Base-by-base conservation (phyloP, 2,329 filamentous ascomycete species). In the Aspergillus latus region DNA sequence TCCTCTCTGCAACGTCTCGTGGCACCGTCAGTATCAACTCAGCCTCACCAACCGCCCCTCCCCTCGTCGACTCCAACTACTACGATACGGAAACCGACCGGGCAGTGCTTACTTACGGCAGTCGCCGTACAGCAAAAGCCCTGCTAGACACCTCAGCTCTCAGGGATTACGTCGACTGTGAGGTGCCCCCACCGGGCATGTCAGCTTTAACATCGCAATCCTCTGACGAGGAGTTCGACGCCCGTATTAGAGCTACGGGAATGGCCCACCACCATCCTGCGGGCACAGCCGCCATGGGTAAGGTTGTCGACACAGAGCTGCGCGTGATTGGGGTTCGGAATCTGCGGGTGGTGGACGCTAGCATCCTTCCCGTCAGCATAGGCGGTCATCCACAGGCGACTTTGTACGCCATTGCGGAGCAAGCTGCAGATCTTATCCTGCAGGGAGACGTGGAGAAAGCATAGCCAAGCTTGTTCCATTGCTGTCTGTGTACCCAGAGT, bases 21-120 rank as follows among this genome's bases (percentile, higher is more conserved):
- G 53, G 50, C 1, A 44, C 26, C 29, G 59, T 60, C 32, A 64
- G 44, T 16, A 43, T 58, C 9, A 45, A 15, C 8, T 46, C 48
- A 6, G 6, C 34, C 5, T 16, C 28, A 3, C 55, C 53, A 6
- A 21, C 42, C 1, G 48, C 51, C n/a, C 48, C 48, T 1, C 54
- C 54, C 1, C 1, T 53, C 5, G 16, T 57, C 1, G 29, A 57
- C 34, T 48, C 54, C 2, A 52, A 57, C 21, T 57, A 57, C 37
- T 57, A 34, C 46, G 49, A 52, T 37, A 53, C 54, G 2, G 49
- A 57, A 11, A 29, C 16, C 5, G 54, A 57, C 16, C 49, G 39
- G 15, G 49, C 36, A 3, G 30, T 34, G 0, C 30, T 57, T 10
- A 43, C 43, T n/a, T 43, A 57, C 16, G 54, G 54, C 7, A 26